Evolutionary conservation across 2,329 filamentous ascomycete genomes (phyloP), one percentile per base, ranked within the genome.

Genomic region (Sarocladiaceae sp.): DNA sequence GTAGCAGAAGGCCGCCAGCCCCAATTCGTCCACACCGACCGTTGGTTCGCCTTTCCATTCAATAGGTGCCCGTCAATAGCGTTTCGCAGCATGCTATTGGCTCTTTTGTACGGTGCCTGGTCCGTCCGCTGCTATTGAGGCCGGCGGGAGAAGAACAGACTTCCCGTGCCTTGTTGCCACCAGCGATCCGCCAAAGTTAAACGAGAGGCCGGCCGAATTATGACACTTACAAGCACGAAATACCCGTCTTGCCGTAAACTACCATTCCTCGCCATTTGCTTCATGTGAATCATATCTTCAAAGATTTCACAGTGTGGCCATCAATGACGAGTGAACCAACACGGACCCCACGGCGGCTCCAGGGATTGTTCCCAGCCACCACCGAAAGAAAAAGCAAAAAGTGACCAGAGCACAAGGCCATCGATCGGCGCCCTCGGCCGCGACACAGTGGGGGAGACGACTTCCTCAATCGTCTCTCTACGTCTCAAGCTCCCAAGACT

Each of bases 391-490:
- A 33, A 12, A 26, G 10, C 10, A 17, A 33, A 20, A 17, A 17
- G 4, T 10, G 22, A 20, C 37, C 37, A 42, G 12, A 42, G 15
- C 37, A 42, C 17, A 23, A 5, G 23, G 17, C 17, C 37, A 31
- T 48, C 25, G 44, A 48, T 48, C 44, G 44, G 44, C 44, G 28
- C 28, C 10, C 26, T 33, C 13, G 26, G 44, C 28, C 18, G 25
- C 12, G 4, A 17, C 10, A 8, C 17, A 22, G 44, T 48, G 44
- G 44, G 22, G 44, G 33, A 48, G 25, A 22, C 4, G 26, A 44
- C 17, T 44, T 20, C 40, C 40, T 22, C 13, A 44, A 44, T 44
- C 8, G 40, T 44, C 40, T 44, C 23, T 44, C 22, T 44, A 44
- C 44, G 10, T 48, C 25, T 33, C 8, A 33, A 17, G 25, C 17